Percentiles rank a stretch among this genome's conserved stretches.
Conservation (phyloP, 2,329 filamentous ascomycete genomes). For the Aspergillus piperis region DNA sequence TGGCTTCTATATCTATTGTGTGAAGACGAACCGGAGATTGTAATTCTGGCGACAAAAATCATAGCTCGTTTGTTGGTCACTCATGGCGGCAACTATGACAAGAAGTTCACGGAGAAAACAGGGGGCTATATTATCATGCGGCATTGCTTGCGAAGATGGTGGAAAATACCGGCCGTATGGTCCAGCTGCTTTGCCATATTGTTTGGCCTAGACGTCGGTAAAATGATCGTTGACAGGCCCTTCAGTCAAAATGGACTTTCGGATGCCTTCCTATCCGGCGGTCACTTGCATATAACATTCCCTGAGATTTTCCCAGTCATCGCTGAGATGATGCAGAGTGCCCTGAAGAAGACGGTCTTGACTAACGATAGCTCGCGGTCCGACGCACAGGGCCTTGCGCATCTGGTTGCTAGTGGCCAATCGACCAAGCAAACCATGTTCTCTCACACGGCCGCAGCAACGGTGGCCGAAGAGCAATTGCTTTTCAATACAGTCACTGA, state of each 20-base stretch:
- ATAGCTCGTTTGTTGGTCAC: conserved; percentile 79
- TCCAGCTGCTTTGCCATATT: conserved; percentile 83
- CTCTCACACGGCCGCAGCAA: conserved; percentile 16
- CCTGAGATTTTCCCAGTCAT: conserved; percentile 80
- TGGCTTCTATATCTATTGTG: conserved; percentile 91
- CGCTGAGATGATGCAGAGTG: conserved; percentile 82
- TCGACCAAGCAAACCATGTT: conserved; percentile 16
- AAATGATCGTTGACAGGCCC: conserved; percentile 69
- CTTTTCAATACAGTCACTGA: conserved; percentile 75
- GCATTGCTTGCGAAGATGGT: conserved; percentile 79
- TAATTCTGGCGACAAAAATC: conserved; percentile 78
- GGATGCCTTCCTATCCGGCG: conserved; percentile 64
- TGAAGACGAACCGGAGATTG: conserved; percentile 80
- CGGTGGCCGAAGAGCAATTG: conserved; percentile 58
- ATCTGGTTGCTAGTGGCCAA: conserved; percentile 13
- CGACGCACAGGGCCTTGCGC: conserved; percentile 31
- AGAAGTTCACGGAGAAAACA: conserved; percentile 82
- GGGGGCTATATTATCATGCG: conserved; percentile 88
- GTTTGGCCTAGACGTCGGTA: conserved; percentile 78
- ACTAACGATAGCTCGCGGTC: conserved; percentile 63
- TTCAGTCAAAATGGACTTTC: conserved; percentile 75
- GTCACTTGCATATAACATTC: conserved; percentile 66
- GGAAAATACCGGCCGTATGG: conserved; percentile 84
- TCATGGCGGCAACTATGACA: conserved; percentile 77
- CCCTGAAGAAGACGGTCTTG: conserved; percentile 66